These are phyloP conservation scores for Phytophthora aleatoria DNA, from an alignment of 352 stramenopile species.

Conservation along the genomic window DNA sequence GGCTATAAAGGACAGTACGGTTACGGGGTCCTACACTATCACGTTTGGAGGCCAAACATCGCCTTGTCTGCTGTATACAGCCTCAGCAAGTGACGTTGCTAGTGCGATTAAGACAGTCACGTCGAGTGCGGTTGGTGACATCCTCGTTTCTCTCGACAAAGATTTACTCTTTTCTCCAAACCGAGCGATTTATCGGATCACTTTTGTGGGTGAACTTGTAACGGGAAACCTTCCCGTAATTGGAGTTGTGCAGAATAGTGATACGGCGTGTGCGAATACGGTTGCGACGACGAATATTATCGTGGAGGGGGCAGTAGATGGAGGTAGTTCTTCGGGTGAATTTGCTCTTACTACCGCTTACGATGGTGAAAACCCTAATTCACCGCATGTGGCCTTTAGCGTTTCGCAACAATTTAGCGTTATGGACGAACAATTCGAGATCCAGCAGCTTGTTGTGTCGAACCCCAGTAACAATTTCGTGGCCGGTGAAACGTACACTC, in stretches of 20 bases:
- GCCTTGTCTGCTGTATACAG: constrained; percentile 46
- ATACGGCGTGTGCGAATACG: constrained; percentile 13
- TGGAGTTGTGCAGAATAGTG: constrained; percentile 5
- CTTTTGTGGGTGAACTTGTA: constrained; percentile 67
- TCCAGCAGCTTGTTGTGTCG: constrained; percentile 61
- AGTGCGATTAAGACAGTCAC: constrained; percentile 32
- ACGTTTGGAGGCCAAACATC: constrained; percentile 49
- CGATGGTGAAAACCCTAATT: constrained; percentile 49
- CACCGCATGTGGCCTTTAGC: constrained; percentile 51
- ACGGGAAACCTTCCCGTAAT: constrained; percentile 56
- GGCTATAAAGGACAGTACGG: constrained; percentile 37
- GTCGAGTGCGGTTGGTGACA: constrained; percentile 40
- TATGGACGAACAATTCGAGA: constrained; percentile 69
- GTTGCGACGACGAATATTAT: constrained; percentile 17
- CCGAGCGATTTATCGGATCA: constrained; percentile 67
- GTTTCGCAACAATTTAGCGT: constrained; percentile 74
- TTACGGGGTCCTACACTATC: constrained; percentile 46
- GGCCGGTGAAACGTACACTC: constrained; percentile 41
- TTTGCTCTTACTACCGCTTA: constrained; percentile 64
- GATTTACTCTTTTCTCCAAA: constrained; percentile 48
- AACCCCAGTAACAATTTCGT: constrained; percentile 53
- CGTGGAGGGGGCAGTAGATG: constrained; percentile 25
- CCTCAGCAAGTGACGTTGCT: constrained; percentile 26
- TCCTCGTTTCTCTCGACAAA: constrained; percentile 55
- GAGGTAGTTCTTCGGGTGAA: constrained; percentile 31